Conservation (phyloP, 768 basidiomycete species). For the Cantharellus anzutake region DNA sequence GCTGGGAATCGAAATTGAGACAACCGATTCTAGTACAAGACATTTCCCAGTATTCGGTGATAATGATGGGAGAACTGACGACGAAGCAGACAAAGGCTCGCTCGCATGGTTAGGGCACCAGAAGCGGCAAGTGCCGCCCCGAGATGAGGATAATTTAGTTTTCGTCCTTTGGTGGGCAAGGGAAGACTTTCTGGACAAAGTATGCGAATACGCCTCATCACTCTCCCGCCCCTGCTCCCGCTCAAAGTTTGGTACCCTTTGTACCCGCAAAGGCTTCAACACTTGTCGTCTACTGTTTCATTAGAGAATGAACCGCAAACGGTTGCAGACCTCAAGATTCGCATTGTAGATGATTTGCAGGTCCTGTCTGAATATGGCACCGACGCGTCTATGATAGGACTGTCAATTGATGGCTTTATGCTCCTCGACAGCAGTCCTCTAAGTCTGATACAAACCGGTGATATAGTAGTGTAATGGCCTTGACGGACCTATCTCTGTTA, state of each 20-base stretch:
- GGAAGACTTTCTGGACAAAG: too few species aligned
- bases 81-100: too few species aligned
- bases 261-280: conserved; percentile 7
- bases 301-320: not conserved
- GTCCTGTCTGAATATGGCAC: not conserved
- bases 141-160: too few species aligned
- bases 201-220: conserved; percentile 16
- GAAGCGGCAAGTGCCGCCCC: too few species aligned
- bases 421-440: conserved; percentile 13
- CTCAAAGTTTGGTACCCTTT: conserved; percentile 16
- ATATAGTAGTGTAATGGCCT: conserved; percentile 13
- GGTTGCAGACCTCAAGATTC: conserved; percentile 13
- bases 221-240: conserved; percentile 12
- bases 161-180: too few species aligned
- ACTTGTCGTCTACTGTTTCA: not conserved
- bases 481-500: too few species aligned
- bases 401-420: conserved; percentile 17
- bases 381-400: conserved; percentile 10
- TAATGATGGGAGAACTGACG: too few species aligned
- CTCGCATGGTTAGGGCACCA: too few species aligned
- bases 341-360: conserved; percentile 9
- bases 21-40: too few species aligned
- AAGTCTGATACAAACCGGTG: conserved; percentile 5
- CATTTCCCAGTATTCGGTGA: too few species aligned
- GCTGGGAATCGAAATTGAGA: too few species aligned